Percentiles rank a stretch among this genome's conserved stretches.
phyloP scores from a whole-genome alignment of 371 early-diverging fungal species.

The Chytridiales sp. region DNA sequence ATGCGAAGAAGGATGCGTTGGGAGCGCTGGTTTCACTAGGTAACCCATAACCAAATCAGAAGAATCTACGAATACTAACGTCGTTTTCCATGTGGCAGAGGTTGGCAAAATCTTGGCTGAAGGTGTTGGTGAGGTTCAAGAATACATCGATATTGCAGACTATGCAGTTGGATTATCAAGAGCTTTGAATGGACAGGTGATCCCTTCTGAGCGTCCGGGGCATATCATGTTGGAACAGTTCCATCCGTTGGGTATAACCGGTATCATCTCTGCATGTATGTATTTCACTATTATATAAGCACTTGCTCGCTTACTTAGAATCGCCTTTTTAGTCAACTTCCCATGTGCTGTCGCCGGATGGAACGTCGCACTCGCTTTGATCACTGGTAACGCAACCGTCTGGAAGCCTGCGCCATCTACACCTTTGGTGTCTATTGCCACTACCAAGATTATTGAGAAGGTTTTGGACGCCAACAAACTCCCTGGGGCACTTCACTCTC shows the following conservation, averaged over 20 bases:
- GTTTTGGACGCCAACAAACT: slow-evolving; percentile 83
- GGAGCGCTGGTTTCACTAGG: slow-evolving; percentile 79
- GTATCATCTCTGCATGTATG: slow-evolving; percentile 95
- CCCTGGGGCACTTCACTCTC: slow-evolving; percentile 85
- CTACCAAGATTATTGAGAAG: slow-evolving; percentile 82
- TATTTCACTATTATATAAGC: too few relatives aligned
- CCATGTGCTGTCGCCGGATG: slow-evolving; percentile 75
- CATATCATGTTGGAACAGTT: slow-evolving; percentile 96
- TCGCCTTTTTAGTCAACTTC: slow-evolving; percentile 47
- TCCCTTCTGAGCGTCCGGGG: slow-evolving; percentile 92
- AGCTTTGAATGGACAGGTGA: slow-evolving; percentile 81
- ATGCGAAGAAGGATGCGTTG: slow-evolving; percentile 70
- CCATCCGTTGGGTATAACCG: slow-evolving; percentile 93
- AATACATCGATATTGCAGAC: slow-evolving; percentile 94
- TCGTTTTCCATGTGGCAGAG: too few relatives aligned
- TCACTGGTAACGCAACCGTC: slow-evolving; percentile 90
- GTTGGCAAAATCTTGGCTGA: slow-evolving; percentile 96
- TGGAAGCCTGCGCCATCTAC: slow-evolving; percentile 93
- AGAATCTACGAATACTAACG: neutral
- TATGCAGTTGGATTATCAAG: slow-evolving; percentile 89
- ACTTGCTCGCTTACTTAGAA: too few relatives aligned
- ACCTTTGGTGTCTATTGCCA: slow-evolving; percentile 80
- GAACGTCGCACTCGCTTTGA: slow-evolving; percentile 90
- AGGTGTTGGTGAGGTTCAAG: slow-evolving; percentile 96
- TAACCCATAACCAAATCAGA: neutral